Conservation (phyloP, 768 basidiomycete species). For the Amanita pseudoporphyria region DNA sequence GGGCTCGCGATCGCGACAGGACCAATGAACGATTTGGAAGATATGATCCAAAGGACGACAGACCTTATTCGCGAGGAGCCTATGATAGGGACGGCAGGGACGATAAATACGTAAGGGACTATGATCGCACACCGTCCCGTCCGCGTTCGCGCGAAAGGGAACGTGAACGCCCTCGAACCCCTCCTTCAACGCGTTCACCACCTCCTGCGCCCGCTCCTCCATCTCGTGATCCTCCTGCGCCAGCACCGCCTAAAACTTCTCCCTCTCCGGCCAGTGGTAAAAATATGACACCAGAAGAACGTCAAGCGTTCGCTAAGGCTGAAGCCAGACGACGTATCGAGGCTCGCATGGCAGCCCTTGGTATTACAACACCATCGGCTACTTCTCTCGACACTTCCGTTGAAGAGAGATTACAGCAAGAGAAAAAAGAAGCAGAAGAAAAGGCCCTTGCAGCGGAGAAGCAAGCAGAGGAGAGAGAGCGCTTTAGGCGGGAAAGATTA, state of each 20-base stretch:
- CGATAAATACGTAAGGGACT: slow-evolving; percentile 31
- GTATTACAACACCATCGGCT: slow-evolving; percentile 46
- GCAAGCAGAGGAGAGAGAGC: slow-evolving; percentile 74
- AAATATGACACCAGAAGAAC: slow-evolving; percentile 80
- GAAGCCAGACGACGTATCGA: slow-evolving; percentile 78
- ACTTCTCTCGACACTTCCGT: slow-evolving; percentile 67
- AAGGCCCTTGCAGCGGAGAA: slow-evolving; percentile 70
- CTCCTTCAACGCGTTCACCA: slow-evolving; percentile 38
- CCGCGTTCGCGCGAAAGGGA: slow-evolving; percentile 23
- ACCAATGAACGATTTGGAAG: slow-evolving; percentile 76
- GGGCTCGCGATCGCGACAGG: slow-evolving; percentile 69
- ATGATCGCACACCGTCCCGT: slow-evolving; percentile 16
- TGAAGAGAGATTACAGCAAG: slow-evolving; percentile 74
- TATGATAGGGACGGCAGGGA: slow-evolving; percentile 24
- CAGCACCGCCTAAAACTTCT: slow-evolving; percentile 32
- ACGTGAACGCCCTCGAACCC: slow-evolving; percentile 35
- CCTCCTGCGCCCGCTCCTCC: slow-evolving; percentile 45
- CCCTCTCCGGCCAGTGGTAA: slow-evolving; percentile 59
- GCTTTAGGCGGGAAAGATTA: slow-evolving; percentile 58
- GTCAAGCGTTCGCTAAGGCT: slow-evolving; percentile 63
- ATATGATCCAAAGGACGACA: slow-evolving; percentile 44
- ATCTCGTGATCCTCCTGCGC: slow-evolving; percentile 37
- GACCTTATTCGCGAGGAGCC: slow-evolving; percentile 41
- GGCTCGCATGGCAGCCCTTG: slow-evolving; percentile 78
- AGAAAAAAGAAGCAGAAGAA: slow-evolving; percentile 88